Conservation (phyloP, 768 basidiomycete genomes). For the Cystofilobasidium ferigula region DNA sequence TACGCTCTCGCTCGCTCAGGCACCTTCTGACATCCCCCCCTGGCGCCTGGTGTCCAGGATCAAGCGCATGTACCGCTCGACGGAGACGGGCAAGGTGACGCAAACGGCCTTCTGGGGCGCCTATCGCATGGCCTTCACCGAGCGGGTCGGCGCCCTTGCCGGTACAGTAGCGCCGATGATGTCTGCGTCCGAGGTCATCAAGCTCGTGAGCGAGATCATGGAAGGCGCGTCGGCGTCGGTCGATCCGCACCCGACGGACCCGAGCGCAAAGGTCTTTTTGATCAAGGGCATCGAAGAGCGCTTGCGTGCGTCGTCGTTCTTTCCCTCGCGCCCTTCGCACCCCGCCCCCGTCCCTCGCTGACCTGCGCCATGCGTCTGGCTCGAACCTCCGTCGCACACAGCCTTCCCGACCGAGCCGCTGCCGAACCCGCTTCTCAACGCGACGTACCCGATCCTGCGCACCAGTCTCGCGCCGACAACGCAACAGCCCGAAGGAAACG, state of each 20-base stretch:
- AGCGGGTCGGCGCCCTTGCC: conserved; percentile 30
- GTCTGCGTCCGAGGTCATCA: conserved; percentile 85
- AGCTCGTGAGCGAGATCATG: conserved; percentile 75
- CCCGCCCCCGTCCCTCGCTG: too few species aligned
- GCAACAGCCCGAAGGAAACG: conserved; percentile 5
- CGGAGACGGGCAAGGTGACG: conserved; percentile 55
- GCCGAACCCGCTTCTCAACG: background rate
- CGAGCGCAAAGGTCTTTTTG: conserved; percentile 61
- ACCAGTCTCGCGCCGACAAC: background rate
- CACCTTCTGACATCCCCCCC: background rate
- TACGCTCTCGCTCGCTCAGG: background rate
- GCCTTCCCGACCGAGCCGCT: background rate
- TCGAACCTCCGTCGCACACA: background rate
- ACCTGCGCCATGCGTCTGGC: too few species aligned
- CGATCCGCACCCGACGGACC: conserved; percentile 45
- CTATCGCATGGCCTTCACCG: conserved; percentile 66
- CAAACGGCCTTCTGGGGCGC: conserved; percentile 94
- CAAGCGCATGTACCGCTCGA: conserved; percentile 70
- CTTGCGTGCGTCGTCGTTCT: conserved; percentile 20
- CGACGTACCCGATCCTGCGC: conserved; percentile 3
- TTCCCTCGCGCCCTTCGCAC: background rate
- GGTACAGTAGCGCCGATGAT: conserved; percentile 48
- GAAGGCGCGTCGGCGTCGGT: conserved; percentile 81
- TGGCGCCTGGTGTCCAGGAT: conserved; percentile 51
- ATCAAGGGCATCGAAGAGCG: conserved; percentile 65